A percentile compares a stretch with the other conserved stretches of the same genome.
Evolutionary conservation across 2,329 filamentous ascomycete species (phyloP).

Genomic region (Paracorniculantispora psalliotae): DNA sequence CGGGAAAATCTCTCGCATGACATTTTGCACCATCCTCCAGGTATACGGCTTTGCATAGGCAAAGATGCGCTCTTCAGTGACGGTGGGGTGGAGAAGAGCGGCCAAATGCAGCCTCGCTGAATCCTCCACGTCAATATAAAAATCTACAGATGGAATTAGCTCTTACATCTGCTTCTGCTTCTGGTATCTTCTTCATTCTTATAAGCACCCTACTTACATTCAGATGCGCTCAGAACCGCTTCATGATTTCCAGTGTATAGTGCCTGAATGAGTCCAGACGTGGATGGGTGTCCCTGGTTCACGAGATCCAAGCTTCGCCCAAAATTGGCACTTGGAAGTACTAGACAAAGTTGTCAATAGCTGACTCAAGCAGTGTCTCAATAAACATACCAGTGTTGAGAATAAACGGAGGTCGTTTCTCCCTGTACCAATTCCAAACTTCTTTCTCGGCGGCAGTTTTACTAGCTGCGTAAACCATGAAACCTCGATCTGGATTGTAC

Average conservation of each 20-base stretch:
- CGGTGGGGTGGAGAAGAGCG: slow-evolving; percentile 20
- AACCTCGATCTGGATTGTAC: slow-evolving; percentile 24
- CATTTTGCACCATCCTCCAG: slow-evolving; percentile 16
- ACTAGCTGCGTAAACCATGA: slow-evolving; percentile 32
- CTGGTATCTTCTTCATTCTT: background rate
- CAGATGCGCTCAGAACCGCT: background rate
- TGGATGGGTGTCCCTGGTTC: slow-evolving; percentile 18
- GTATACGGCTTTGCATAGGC: slow-evolving; percentile 20
- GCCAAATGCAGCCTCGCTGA: slow-evolving; percentile 23
- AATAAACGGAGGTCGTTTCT: slow-evolving; percentile 24
- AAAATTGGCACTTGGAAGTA: slow-evolving; percentile 8
- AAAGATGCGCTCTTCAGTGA: slow-evolving; percentile 22
- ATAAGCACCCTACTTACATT: slow-evolving; percentile 2
- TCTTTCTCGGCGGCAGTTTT: slow-evolving; percentile 33
- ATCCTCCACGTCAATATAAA: slow-evolving; percentile 21
- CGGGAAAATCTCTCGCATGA: slow-evolving; percentile 18
- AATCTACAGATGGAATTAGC: too few species aligned
- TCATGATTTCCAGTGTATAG: slow-evolving; percentile 19
- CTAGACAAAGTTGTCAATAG: background rate
- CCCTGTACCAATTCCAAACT: slow-evolving; percentile 31
- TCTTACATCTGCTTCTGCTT: background rate
- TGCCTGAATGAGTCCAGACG: slow-evolving; percentile 16
- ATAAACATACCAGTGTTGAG: slow-evolving; percentile 22
- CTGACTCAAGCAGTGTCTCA: background rate
- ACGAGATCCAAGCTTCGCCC: slow-evolving; percentile 18